Percentiles rank a stretch among this genome's conserved stretches.
Evolutionary conservation across 306 rosid genomes (phyloP).

Genomic region (Medicago lupulina): DNA sequence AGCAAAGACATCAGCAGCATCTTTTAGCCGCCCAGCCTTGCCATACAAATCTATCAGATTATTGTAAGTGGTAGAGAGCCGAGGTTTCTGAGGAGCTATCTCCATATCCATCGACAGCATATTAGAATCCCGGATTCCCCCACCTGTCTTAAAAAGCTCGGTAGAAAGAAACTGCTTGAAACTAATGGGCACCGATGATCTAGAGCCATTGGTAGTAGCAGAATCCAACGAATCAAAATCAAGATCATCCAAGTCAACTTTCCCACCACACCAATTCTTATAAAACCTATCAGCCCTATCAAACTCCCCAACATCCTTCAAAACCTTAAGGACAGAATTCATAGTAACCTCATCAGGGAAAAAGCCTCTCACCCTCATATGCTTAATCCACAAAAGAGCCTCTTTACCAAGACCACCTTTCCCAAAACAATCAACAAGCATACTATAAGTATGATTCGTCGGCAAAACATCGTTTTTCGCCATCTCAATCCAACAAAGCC

Average conservation of each 20-base stretch:
- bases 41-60: constrained; percentile 87
- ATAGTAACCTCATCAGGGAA: constrained; percentile 93
- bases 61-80: constrained; percentile 74
- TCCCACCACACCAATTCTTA: constrained; percentile 75
- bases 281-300: constrained; percentile 78
- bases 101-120: constrained; percentile 33
- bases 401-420: constrained; percentile 84
- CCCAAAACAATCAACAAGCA: constrained; percentile 86
- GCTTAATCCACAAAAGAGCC: constrained; percentile 87
- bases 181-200: constrained; percentile 58
- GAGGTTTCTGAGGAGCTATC: constrained; percentile 54
- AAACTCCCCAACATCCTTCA: constrained; percentile 77
- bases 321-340: constrained; percentile 80
- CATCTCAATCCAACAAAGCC: constrained; percentile 90
- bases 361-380: constrained; percentile 70
- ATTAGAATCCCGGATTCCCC: constrained; percentile 53
- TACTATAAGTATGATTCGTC: constrained; percentile 70
- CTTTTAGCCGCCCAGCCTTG: constrained; percentile 80
- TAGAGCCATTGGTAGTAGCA: constrained; percentile 44
- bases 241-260: constrained; percentile 70
- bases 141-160: constrained; percentile 88
- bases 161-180: constrained; percentile 85
- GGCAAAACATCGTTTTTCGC: constrained; percentile 68
- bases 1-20: constrained; percentile 79
- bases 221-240: constrained; percentile 60